Base-by-base conservation (phyloP, 768 basidiomycete genomes). In the Baorangia bicolor region DNA sequence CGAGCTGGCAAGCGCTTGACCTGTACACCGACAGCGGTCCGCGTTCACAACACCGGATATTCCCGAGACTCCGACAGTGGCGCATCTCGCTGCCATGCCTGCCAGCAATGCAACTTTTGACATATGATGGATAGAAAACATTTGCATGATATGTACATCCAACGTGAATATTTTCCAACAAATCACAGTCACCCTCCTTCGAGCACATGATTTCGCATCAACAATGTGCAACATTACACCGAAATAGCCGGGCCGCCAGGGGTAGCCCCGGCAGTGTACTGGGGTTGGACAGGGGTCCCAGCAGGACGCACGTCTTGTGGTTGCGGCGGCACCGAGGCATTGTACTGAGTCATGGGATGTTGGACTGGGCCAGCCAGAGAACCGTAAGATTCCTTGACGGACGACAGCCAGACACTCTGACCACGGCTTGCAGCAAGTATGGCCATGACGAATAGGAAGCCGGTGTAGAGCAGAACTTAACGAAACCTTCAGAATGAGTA, bases 401-500 rank as follows among this genome's bases (percentile, higher is more conserved):
- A 64, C 8, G 56, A 60, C 14, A 59, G 48, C 76, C 76, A 78
- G 20, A 73, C 53, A 10, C 40, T 27, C 45, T 68, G 53, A 10
- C 77, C 75, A 20, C 67, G 64, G 30, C 3, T 55, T 3, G 66
- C 57, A 10, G 73, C 69, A 18, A 69, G 56, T 40, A 65, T 49
- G n/a, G 64, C 59, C 51, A 71, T 52, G 20, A 67, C 48, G 10
- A 61, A 38, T 23, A 78, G 55, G 10, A 56, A 28, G 35, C 52
- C 28, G 16, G 59, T 58, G 60, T 77, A 79, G 10, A 60, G 40
- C 42, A 73, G 33, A 10, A 76, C 77, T 78, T 31, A 57, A 27
- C 43, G 40, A 14, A 16, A 37, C 6, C n/a, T 35, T 56, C 21
- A 51, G 49, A n/a, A 43, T 12, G 40, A 44, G 11, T 8, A 21